Conservation (phyloP, 345 rosid genomes). For the Citrus cavaleriei region DNA sequence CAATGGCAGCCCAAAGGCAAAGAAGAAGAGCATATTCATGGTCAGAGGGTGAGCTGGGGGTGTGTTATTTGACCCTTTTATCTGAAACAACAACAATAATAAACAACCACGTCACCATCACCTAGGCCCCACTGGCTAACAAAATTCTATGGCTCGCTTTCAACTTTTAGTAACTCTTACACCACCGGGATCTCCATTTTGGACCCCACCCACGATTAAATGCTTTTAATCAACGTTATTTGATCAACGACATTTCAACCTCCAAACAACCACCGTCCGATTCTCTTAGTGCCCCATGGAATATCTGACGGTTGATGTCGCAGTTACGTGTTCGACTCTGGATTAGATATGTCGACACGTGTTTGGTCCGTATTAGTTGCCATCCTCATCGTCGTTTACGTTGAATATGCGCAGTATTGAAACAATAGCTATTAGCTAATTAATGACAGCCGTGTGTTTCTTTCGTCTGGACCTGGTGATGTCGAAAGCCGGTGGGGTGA, state of each 20-base stretch:
- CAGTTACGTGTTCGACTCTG: not conserved
- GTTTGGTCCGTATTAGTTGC: not conserved
- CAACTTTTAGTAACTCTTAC: not conserved
- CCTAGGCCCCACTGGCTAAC: not conserved
- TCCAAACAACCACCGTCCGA: not conserved
- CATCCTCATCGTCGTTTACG: not conserved
- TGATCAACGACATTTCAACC: constrained; percentile 5
- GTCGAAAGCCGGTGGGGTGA: not conserved
- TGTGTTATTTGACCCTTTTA: not conserved
- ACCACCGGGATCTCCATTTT: not conserved
- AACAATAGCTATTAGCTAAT: too few species aligned
- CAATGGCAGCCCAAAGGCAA: not conserved
- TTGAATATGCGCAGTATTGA: too few species aligned
- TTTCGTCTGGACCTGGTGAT: too few species aligned
- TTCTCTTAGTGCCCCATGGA: too few species aligned
- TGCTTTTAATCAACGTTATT: not conserved
- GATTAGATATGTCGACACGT: not conserved
- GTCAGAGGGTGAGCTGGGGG: not conserved
- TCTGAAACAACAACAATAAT: not conserved
- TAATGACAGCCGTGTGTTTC: too few species aligned
- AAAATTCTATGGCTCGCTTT: not conserved
- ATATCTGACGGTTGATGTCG: constrained; percentile 1
- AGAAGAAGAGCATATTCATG: not conserved
- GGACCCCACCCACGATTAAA: not conserved
- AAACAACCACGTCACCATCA: not conserved